phyloP scores from a whole-genome alignment of 352 stramenopile genomes.

The Phytophthora aleatoria region DNA sequence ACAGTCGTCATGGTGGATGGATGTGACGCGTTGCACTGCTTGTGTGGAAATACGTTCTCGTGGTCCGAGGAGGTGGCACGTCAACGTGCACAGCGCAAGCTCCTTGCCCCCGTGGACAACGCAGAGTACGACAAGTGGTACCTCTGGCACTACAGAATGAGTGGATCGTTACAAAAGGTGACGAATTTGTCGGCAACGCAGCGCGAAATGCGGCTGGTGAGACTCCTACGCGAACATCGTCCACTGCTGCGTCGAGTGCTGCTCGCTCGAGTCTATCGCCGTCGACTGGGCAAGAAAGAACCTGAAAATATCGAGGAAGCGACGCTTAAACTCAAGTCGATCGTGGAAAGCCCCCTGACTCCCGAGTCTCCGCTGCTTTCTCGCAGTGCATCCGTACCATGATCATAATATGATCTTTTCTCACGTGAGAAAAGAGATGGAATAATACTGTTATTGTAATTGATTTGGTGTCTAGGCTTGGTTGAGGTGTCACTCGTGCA shows the following conservation, averaged over 20 bases:
- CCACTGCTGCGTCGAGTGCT: constrained; percentile 37
- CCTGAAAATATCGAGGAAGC: neutral
- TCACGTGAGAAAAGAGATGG: too few species aligned
- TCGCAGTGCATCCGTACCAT: constrained; percentile 21
- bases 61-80: constrained; percentile 55
- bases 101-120: constrained; percentile 41
- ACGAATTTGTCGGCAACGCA: constrained; percentile 32
- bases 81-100: constrained; percentile 53
- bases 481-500: too few species aligned
- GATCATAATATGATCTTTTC: neutral
- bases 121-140: constrained; percentile 36
- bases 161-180: constrained; percentile 32
- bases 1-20: constrained; percentile 72
- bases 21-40: constrained; percentile 53
- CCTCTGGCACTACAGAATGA: constrained; percentile 34
- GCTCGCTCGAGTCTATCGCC: constrained; percentile 25
- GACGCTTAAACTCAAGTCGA: constrained; percentile 16
- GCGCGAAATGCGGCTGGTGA: constrained; percentile 36
- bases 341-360: constrained; percentile 1
- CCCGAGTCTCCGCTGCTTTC: constrained; percentile 11
- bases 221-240: constrained; percentile 43
- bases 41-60: constrained; percentile 60
- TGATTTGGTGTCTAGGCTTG: too few species aligned
- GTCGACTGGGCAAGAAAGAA: constrained; percentile 18
- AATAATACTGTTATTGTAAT: too few species aligned